Evolutionary conservation across 768 basidiomycete species (phyloP), one percentile per base, ranked within the genome.

Genomic region (Termitomyces eurrhizus): DNA sequence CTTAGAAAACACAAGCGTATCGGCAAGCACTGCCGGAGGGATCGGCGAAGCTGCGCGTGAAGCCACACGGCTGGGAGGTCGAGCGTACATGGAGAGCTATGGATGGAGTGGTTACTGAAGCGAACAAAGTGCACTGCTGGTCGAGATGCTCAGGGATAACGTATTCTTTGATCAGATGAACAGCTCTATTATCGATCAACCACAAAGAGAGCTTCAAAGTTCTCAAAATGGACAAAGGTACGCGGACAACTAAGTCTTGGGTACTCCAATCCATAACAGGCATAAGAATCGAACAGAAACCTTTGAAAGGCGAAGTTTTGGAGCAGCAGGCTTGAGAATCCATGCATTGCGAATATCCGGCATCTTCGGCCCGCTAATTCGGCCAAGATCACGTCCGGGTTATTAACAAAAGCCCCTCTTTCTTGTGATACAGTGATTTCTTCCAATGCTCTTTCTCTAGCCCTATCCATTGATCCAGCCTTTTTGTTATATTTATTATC

Each of bases 1-100:
- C 42, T 79, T 75, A 33, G 73, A 66, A 58, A 74, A 77, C 16
- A 76, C 65, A 21, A 77, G 70, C 29, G 60, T 58, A 63, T 70
- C 69, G 9, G 69, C 66, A 1, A 63, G 1, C 14, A 33, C 62
- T 5, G 63, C 57, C 32, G 71, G 68, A 7, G 72, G 73, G 14
- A 67, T 67, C 11, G 74, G 69, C 1, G 74, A 73, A 45, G 64
- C 45, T 36, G 63, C 60, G 11, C 70, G 65, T 24, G 74, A 73
- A 26, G 65, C 52, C 33, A 62, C 60, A 24, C 72, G 66, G 50
- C 64, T 62, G 18, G 24, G 53, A 41, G 63, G 63, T 24, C 57
- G 56, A 29, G 12, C 53, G 52, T 55, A 61, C 63, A 61, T 64
- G 42, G 41, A 33, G 14, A 16, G 4, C 37, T 55, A 11, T 13